Base-by-base conservation (phyloP, 148 eudicot genomes). In the Rhododendron kiyosumense region DNA sequence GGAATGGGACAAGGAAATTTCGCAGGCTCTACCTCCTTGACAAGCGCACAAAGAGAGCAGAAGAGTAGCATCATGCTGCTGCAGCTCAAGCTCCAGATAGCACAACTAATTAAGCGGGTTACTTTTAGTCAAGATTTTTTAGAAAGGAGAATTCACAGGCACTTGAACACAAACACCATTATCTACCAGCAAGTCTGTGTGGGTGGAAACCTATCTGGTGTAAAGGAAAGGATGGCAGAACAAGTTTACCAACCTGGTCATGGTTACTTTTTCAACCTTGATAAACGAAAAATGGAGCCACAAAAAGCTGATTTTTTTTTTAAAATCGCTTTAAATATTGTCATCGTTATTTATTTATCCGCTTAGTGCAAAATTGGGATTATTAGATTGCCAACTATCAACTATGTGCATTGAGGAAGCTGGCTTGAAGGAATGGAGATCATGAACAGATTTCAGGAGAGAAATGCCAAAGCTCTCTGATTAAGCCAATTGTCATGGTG, bases 41-140 rank as follows among this genome's bases (percentile, higher is more conserved):
- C 81, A 98, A 93, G 86, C 95, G 96, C 41, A 79, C 90, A 59
- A 88, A 91, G 89, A 93, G 90, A 86, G 98, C 93, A 69, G 98
- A 97, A 86, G 90, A 84, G 17, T 93, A 94, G 95, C 99, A 97
- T 90, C 95, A 95, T 73, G 87, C 89, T 88, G 92, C 98, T 83
- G 94, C 96, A 49, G 83, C 90, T 87, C 92, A 95, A 87, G 93
- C 95, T 86, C 95, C 80, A 43, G 93, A 89, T 89, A 89, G 45
- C 98, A 52, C 89, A 91, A 78, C 98, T 97, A 17, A 95, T 96
- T 86, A 93, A 96, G 45, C 95, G 99, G 88, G 99, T 97, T 49
- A 93, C 97, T 83, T 96, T 96, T 90, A 97, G 97, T 85, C 97
- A 93, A 88, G 99, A 96, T 90, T 98, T 97, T 84, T 78, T 97